Conservation (phyloP, 2,329 filamentous ascomycete genomes). For the Chaetomium sp. region DNA sequence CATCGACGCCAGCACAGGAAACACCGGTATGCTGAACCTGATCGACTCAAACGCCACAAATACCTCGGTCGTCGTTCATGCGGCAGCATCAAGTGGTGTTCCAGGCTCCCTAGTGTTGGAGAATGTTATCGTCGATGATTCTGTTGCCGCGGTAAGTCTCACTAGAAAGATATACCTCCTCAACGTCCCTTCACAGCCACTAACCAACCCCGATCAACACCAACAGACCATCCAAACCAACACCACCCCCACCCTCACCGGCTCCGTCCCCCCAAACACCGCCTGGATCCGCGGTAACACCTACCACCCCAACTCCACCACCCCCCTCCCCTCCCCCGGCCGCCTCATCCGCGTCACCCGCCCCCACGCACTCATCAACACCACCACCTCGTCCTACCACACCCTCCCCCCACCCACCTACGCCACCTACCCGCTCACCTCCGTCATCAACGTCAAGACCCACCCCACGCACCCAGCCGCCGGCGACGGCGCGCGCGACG, state of each 20-base stretch:
- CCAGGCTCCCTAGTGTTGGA: slow-evolving; percentile 25
- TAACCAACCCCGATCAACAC: too few species aligned
- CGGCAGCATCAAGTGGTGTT: not conserved
- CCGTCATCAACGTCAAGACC: slow-evolving; percentile 28
- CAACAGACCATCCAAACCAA: slow-evolving; percentile 25
- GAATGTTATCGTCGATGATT: slow-evolving; percentile 23
- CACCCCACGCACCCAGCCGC: not conserved
- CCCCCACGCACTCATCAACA: slow-evolving; percentile 17
- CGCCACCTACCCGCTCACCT: slow-evolving; percentile 20
- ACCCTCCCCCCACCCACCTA: slow-evolving; percentile 11
- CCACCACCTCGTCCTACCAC: slow-evolving; percentile 7
- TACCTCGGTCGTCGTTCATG: slow-evolving; percentile 18
- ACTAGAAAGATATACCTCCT: too few species aligned
- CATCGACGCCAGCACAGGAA: slow-evolving; percentile 18
- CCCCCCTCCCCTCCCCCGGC: not conserved
- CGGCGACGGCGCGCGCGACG: slow-evolving; percentile 71
- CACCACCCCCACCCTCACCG: slow-evolving; percentile 13
- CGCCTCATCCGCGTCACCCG: slow-evolving; percentile 8
- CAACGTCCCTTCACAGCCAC: too few species aligned
- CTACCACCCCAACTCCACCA: slow-evolving; percentile 16
- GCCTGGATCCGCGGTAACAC: slow-evolving; percentile 28
- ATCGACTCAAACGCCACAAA: slow-evolving; percentile 7
- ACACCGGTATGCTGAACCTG: slow-evolving; percentile 21
- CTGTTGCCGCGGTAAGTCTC: too few species aligned
- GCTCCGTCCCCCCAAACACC: slow-evolving; percentile 12